A percentile compares a stretch with the other conserved stretches of the same genome.
Conservation (phyloP, 371 early-diverging fungal genomes). For the Circinella minor region DNA sequence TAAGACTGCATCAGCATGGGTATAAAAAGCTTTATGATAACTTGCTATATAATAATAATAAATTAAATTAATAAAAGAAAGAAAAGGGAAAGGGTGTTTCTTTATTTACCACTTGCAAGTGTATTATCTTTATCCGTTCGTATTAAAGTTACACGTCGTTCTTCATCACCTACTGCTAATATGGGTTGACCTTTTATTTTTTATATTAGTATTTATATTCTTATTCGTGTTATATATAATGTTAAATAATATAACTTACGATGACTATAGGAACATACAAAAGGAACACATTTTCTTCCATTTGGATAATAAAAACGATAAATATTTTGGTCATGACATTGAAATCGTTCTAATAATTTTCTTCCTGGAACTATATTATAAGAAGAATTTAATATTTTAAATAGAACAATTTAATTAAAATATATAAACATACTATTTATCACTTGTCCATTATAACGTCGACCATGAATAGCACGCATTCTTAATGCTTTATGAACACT, state of each 20-base stretch:
- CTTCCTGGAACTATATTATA: conserved; percentile 7
- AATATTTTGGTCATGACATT: neutral
- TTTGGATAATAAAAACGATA: conserved; percentile 26
- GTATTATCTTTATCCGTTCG: conserved; percentile 53
- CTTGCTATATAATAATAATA: neutral
- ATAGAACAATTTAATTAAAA: neutral
- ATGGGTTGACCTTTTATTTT: conserved; percentile 40
- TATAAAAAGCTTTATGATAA: conserved; percentile 29
- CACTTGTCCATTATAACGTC: conserved; percentile 11
- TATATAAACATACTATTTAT: conserved; percentile 12
- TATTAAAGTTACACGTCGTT: conserved; percentile 56
- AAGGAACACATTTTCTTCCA: conserved; percentile 19
- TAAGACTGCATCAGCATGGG: conserved; percentile 64
- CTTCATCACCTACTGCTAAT: conserved; percentile 72
- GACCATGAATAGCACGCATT: conserved; percentile 13
- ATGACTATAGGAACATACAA: conserved; percentile 23
- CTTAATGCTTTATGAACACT: conserved; percentile 15
- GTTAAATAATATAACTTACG: conserved; percentile 10
- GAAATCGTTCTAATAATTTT: neutral
- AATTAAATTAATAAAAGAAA: neutral
- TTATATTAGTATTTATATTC: neutral
- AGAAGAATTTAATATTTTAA: neutral
- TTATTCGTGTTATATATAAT: too few relatives aligned
- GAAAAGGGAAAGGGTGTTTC: conserved; percentile 7
- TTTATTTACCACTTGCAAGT: conserved; percentile 26